phyloP scores from a whole-genome alignment of 768 basidiomycete genomes.

The Tulasnella sp. region DNA sequence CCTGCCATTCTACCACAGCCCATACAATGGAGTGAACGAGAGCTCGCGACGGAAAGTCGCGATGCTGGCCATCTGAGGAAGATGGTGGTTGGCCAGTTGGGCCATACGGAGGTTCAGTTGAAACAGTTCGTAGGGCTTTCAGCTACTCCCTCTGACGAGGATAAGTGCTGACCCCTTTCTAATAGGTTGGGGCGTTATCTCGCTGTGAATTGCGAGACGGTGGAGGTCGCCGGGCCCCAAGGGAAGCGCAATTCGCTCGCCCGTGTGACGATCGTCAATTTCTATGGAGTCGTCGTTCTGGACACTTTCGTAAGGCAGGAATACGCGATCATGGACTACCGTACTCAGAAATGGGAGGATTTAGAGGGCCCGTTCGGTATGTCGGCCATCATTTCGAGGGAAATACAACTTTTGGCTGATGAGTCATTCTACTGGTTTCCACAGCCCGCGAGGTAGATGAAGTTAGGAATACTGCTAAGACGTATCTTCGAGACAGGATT shows the following conservation, averaged over 20 bases:
- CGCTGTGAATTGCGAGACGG: constrained; percentile 95
- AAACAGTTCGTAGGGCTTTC: neutral
- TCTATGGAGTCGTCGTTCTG: constrained; percentile 62
- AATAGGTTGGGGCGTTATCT: constrained; percentile 59
- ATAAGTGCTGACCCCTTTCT: neutral
- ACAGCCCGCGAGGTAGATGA: constrained; percentile 67
- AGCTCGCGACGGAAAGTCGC: constrained; percentile 36
- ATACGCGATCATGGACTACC: constrained; percentile 84
- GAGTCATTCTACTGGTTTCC: neutral
- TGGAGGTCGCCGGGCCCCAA: constrained; percentile 66
- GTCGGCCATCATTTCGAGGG: constrained; percentile 18
- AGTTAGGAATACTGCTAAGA: constrained; percentile 68
- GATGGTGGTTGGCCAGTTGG: constrained; percentile 43
- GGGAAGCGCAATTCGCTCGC: constrained; percentile 78
- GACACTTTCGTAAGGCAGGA: constrained; percentile 81
- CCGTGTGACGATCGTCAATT: constrained; percentile 85
- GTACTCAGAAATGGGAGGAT: constrained; percentile 59
- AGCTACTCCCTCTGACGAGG: constrained; percentile 1
- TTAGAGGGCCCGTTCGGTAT: constrained; percentile 46
- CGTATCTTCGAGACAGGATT: constrained; percentile 63
- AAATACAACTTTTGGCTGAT: no score
- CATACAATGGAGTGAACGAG: no score
- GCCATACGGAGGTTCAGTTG: constrained; percentile 35
- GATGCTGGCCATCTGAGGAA: constrained; percentile 36
- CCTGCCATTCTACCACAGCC: no score